Percentiles rank a stretch among this genome's conserved stretches.
Evolutionary conservation across 192 early-diverging fungal genomes (phyloP).

Genomic region (Pilobolus umbonatus): DNA sequence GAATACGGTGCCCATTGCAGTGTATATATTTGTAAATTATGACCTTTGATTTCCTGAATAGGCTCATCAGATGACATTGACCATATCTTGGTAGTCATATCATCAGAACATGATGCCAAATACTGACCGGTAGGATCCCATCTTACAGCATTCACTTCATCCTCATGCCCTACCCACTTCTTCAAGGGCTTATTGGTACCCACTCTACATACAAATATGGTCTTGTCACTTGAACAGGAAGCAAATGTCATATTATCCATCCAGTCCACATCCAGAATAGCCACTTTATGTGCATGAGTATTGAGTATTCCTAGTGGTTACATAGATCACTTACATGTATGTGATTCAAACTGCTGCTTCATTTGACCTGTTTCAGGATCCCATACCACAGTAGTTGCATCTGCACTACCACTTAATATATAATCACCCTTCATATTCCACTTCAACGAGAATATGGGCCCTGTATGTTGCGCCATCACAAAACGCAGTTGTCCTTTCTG

Average conservation of each 20-base stretch:
- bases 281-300: constrained; percentile 26
- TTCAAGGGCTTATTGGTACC: constrained; percentile 63
- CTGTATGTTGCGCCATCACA: constrained; percentile 63
- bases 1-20: constrained; percentile 73
- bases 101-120: constrained; percentile 77
- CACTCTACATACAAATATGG: constrained; percentile 77
- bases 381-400: constrained; percentile 84
- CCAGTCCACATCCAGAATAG: constrained; percentile 90
- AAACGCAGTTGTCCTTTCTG: constrained; percentile 57
- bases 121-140: constrained; percentile 67
- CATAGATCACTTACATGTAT: constrained; percentile 40
- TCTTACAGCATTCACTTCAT: constrained; percentile 71
- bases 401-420: constrained; percentile 71
- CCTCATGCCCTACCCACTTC: constrained; percentile 72
- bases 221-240: constrained; percentile 76
- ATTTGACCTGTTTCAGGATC: constrained; percentile 67
- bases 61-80: constrained; percentile 52
- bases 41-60: constrained; percentile 57
- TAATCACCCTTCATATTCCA: constrained; percentile 81
- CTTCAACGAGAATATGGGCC: constrained; percentile 78
- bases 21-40: constrained; percentile 74
- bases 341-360: constrained; percentile 70
- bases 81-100: constrained; percentile 73
- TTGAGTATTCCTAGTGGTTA: background rate
- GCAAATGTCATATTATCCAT: constrained; percentile 89